A percentile compares a stretch with the other conserved stretches of the same genome.
These are phyloP conservation scores for Hawksworthiomyces lignivorus DNA, from an alignment of 2,329 filamentous ascomycete genomes.

Conservation along the genomic window DNA sequence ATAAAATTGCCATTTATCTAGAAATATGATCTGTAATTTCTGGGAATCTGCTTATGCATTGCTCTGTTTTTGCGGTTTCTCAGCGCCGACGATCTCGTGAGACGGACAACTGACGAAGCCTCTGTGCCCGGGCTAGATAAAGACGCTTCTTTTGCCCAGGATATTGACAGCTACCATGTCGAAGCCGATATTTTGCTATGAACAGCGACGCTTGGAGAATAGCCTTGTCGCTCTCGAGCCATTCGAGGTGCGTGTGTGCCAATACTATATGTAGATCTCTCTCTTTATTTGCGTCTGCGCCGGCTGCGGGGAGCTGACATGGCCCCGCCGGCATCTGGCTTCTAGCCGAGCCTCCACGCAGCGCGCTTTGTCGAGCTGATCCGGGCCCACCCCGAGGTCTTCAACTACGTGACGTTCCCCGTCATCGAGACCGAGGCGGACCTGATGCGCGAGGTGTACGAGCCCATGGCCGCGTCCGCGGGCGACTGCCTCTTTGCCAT, in stretches of 20 bases:
- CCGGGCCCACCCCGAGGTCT: not conserved
- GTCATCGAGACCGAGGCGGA: not conserved
- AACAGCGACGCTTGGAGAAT: conserved; percentile 4
- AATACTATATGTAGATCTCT: not conserved
- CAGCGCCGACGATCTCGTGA: too few species aligned
- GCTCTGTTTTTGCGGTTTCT: too few species aligned
- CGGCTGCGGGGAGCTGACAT: not conserved
- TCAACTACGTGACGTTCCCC: conserved; percentile 3
- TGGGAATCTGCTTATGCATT: too few species aligned
- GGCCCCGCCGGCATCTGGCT: not conserved
- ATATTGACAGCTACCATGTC: too few species aligned
- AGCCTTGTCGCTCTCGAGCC: conserved; percentile 4
- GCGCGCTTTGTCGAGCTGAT: not conserved
- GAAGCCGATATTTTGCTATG: conserved; percentile 3
- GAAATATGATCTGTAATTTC: too few species aligned
- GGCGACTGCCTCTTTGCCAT: conserved; percentile 3
- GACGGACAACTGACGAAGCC: too few species aligned
- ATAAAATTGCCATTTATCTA: too few species aligned
- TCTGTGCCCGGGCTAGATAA: too few species aligned
- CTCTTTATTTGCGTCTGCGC: not conserved
- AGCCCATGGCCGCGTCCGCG: not conserved
- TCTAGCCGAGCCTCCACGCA: not conserved
- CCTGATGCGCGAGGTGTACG: conserved; percentile 2
- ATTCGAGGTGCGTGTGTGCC: not conserved
- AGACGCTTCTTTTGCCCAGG: too few species aligned